Evolutionary conservation across 306 rosid genomes (phyloP), one percentile per base, ranked within the genome.

Genomic region (Abrus pulchellus): DNA sequence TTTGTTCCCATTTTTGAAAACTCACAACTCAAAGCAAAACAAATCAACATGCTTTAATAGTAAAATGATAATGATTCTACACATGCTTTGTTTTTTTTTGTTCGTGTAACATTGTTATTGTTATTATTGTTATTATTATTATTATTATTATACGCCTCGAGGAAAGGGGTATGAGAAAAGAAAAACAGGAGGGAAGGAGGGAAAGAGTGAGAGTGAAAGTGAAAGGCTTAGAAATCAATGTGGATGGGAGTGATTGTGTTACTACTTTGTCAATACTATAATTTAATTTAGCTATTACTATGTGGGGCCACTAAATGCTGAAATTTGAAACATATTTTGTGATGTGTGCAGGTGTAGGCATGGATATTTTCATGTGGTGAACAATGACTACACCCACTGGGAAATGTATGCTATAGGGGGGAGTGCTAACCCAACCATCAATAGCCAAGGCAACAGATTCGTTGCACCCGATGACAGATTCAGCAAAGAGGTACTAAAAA

Each of bases 331-430:
- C 59, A 78, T 49, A 20, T 1, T 53, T 27, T 60, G 72, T 67
- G 34, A 27, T 60, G 7, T 8, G 44, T 81, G 85, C 85, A 94
- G 99, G 79, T 95, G 99, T 55, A 89, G 99, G 87, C 98, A 89
- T 82, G 99, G 99, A 30, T 95, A 95, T 66, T 95, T 95, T 72
- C 99, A 95, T 85, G 99, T 95, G 86, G 98, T 95, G 74, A 95
- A 95, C 91, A 95, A 95, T 90, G 99, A 95, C 99, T 95, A 95
- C 12, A 93, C 98, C 34, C 99, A 95, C 47, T 95, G 99, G 99
- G 98, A 95, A 90, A 95, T 95, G 99, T 95, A 95, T 55, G 99
- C 99, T 67, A 93, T 95, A 68, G 99, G 99, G 27, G 99, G 99
- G 9, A 95, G 99, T 85, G 99, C 96, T 3, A 34, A 83, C 68